These are phyloP conservation scores for Phoma sp. DNA, from an alignment of 2,329 filamentous ascomycete species.

Conservation along the genomic window DNA sequence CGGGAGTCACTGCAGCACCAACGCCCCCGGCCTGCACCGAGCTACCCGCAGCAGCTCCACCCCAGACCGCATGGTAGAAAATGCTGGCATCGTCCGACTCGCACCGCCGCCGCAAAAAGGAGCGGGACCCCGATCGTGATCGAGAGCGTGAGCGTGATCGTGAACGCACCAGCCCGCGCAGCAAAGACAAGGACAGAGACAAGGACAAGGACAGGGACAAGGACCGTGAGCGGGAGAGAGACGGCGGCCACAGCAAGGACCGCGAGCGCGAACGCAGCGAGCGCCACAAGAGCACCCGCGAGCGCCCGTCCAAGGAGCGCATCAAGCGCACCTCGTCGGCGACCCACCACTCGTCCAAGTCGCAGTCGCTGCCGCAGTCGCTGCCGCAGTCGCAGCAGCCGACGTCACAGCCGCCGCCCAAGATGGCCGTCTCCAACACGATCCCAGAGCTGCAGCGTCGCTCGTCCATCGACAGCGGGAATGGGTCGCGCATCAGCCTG, in stretches of 20 bases:
- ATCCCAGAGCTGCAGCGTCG: conserved; percentile 57
- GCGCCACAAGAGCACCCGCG: conserved; percentile 20
- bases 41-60: conserved; percentile 21
- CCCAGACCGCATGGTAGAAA: conserved; percentile 14
- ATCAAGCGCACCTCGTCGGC: conserved; percentile 36
- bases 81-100: conserved; percentile 44
- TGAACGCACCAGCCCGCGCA: conserved; percentile 3
- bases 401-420: conserved; percentile 13
- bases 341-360: conserved; percentile 26
- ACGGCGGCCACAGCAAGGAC: conserved; percentile 18
- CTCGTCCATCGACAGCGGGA: conserved; percentile 40
- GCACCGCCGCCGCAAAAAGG: conserved; percentile 48
- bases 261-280: conserved; percentile 2
- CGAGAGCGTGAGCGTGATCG: neutral
- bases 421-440: conserved; percentile 39
- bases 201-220: conserved; percentile 25
- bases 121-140: conserved; percentile 16
- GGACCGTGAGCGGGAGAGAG: conserved; percentile 22
- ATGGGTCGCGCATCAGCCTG: conserved; percentile 51
- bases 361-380: conserved; percentile 19
- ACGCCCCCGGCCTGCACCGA: conserved; percentile 3
- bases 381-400: neutral
- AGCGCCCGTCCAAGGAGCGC: conserved; percentile 36
- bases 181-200: conserved; percentile 19
- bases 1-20: neutral